Evolutionary conservation across 495 filamentous ascomycete genomes (phyloP).

Genomic region (Aspergillus cavernicola): DNA sequence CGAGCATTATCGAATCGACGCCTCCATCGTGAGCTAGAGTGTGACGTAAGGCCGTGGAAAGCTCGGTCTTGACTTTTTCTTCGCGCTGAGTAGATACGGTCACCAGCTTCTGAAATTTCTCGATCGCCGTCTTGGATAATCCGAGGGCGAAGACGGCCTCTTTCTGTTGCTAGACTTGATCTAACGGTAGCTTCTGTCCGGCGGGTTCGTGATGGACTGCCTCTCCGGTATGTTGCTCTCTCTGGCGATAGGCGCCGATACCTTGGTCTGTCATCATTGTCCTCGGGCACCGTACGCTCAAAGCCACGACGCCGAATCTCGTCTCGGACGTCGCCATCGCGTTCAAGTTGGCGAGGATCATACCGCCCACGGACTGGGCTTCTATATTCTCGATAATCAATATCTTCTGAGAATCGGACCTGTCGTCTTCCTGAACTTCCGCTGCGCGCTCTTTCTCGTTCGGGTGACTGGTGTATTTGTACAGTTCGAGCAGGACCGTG

Average conservation of each 20-base stretch:
- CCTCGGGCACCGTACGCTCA: background rate
- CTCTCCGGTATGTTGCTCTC: background rate
- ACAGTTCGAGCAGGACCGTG: conserved; percentile 4
- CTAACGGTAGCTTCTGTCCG: background rate
- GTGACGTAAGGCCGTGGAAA: conserved; percentile 5
- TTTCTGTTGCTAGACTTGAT: background rate
- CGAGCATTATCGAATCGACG: conserved; percentile 2
- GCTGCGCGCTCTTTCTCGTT: background rate
- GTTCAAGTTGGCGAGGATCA: background rate
- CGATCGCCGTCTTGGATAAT: conserved; percentile 23
- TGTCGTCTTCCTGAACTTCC: conserved; percentile 8
- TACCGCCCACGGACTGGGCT: background rate
- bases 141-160: conserved; percentile 8
- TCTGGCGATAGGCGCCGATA: conserved; percentile 2
- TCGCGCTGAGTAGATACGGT: conserved; percentile 14
- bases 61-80: conserved; percentile 11
- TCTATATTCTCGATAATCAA: conserved; percentile 10
- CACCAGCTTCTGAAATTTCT: conserved; percentile 17
- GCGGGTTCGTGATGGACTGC: background rate
- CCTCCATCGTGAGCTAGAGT: conserved; percentile 5
- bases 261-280: background rate
- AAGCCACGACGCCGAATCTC: background rate
- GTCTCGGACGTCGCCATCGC: background rate
- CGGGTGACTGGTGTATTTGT: conserved; percentile 14
- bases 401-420: conserved; percentile 17